A percentile compares a stretch with the other conserved stretches of the same genome.
Conservation (phyloP, 345 rosid species). For the Firmiana major region DNA sequence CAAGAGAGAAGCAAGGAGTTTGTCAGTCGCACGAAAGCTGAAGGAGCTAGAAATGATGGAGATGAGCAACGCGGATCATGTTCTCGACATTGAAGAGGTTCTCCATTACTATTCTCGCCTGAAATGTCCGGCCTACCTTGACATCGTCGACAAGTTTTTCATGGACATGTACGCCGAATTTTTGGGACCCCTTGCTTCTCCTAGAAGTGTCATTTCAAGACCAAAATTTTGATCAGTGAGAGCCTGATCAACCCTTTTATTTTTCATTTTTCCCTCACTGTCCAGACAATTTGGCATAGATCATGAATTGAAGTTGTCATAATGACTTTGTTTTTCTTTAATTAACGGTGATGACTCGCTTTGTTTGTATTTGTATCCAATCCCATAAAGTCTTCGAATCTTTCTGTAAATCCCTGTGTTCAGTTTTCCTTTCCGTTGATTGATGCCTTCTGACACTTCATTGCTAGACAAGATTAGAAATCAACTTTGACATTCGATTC, state of each 20-base stretch:
- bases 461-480: too few species aligned
- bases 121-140: conserved; percentile 58
- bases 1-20: conserved; percentile 31
- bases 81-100: conserved; percentile 68
- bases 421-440: neutral
- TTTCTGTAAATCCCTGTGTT: neutral
- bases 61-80: conserved; percentile 51
- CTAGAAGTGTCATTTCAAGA: conserved; percentile 20
- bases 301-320: neutral
- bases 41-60: conserved; percentile 71
- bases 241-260: neutral
- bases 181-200: conserved; percentile 16
- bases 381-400: neutral
- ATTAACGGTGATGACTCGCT: neutral
- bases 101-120: conserved; percentile 73
- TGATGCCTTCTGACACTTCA: too few species aligned
- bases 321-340: neutral
- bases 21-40: conserved; percentile 42
- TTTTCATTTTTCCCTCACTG: neutral
- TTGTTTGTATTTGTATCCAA: neutral
- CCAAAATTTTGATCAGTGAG: conserved; percentile 15
- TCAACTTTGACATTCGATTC: too few species aligned
- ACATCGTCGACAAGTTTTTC: conserved; percentile 71
- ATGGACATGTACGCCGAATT: conserved; percentile 58
- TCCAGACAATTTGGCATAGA: neutral